Conservation (phyloP, 306 rosid species). For the Boehmeria nivea region DNA sequence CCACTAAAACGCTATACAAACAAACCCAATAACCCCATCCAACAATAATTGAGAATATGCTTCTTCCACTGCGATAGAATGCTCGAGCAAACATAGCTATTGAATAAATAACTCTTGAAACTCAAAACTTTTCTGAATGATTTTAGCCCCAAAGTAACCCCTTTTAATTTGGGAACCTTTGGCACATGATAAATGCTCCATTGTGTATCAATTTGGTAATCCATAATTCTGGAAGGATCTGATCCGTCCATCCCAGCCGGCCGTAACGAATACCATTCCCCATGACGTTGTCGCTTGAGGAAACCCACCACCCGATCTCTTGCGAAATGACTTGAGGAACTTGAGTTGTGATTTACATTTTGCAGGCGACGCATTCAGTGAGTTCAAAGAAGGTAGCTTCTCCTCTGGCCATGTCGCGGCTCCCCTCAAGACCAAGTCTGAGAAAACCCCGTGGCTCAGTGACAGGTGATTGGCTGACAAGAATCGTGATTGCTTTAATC, state of each 20-base stretch:
- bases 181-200: neutral
- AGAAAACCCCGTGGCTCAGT: constrained; percentile 36
- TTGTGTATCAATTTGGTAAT: constrained; percentile 33
- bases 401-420: constrained; percentile 78
- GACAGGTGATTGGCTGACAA: constrained; percentile 56
- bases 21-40: too few species aligned
- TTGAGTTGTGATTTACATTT: constrained; percentile 51
- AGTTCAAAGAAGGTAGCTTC: constrained; percentile 28
- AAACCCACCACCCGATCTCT: constrained; percentile 40
- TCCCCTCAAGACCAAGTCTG: constrained; percentile 50
- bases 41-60: too few species aligned
- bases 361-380: constrained; percentile 22
- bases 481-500: constrained; percentile 22
- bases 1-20: too few species aligned
- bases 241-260: constrained; percentile 68
- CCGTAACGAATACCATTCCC: constrained; percentile 65
- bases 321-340: constrained; percentile 51
- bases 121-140: too few species aligned
- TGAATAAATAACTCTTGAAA: too few species aligned
- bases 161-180: too few species aligned
- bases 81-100: too few species aligned
- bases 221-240: constrained; percentile 60
- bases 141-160: too few species aligned
- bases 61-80: too few species aligned
- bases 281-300: constrained; percentile 49